Evolutionary conservation across 106 monocot species (phyloP).

Genomic region (Dioscorea zingiberensis): DNA sequence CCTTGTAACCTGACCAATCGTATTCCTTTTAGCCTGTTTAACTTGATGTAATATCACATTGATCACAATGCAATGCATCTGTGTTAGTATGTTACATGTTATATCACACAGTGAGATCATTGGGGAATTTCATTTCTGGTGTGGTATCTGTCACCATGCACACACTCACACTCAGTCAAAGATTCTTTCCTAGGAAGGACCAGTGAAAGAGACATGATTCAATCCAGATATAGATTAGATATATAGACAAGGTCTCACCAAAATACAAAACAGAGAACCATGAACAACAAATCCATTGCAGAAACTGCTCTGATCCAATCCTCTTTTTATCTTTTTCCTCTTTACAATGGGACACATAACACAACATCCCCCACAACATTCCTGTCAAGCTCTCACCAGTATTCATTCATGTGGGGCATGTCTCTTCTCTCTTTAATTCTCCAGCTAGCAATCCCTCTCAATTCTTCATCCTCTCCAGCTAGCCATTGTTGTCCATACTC

Average conservation of each 20-base stretch:
- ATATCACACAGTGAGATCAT: too few species aligned
- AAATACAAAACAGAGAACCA: too few species aligned
- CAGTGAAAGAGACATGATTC: not conserved
- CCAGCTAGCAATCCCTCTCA: not conserved
- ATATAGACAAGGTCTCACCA: not conserved
- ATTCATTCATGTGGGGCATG: not conserved
- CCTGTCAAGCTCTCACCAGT: not conserved
- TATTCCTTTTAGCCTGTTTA: too few species aligned
- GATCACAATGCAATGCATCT: too few species aligned
- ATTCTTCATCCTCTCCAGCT: too few species aligned
- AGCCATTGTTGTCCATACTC: too few species aligned
- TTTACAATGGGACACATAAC: not conserved
- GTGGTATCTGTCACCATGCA: too few species aligned
- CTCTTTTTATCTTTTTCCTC: conserved; percentile 1
- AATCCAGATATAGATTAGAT: not conserved
- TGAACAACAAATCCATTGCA: not conserved
- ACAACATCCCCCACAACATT: conserved; percentile 1
- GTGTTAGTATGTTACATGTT: too few species aligned
- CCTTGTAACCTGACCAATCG: too few species aligned
- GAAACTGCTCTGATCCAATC: not conserved
- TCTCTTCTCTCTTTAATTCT: not conserved
- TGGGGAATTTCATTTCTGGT: too few species aligned
- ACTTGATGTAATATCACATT: too few species aligned
- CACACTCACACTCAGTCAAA: not conserved
- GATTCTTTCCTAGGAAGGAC: not conserved